phyloP scores from a whole-genome alignment of 176 grass and related monocot genomes.

The Bolboschoenus planiculmis region DNA sequence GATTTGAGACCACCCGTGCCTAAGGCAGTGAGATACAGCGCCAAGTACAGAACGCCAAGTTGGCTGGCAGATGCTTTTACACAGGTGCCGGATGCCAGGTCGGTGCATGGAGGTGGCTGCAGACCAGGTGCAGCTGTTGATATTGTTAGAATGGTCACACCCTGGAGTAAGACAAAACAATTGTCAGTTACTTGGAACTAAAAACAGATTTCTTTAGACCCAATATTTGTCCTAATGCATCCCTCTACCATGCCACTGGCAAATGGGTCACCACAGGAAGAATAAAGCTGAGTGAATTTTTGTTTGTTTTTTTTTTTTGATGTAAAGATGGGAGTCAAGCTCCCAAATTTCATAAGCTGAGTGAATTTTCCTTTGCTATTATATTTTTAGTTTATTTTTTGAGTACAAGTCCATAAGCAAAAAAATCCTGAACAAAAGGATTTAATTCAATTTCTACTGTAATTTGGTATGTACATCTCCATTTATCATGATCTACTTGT shows the following conservation, averaged over 20 bases:
- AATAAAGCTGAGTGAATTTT: not conserved
- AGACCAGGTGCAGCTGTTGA: conserved; percentile 62
- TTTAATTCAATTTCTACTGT: not conserved
- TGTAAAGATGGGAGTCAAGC: too few relatives aligned
- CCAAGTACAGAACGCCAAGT: conserved; percentile 75
- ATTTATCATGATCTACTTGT: not conserved
- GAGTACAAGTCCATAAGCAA: not conserved
- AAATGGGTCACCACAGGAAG: not conserved
- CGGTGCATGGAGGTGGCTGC: conserved; percentile 40
- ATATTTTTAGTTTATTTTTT: too few relatives aligned
- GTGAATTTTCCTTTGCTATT: too few relatives aligned
- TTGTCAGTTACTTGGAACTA: not conserved
- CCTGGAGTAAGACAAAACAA: conserved; percentile 25
- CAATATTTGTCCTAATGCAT: not conserved
- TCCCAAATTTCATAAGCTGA: too few relatives aligned
- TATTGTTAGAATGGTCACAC: conserved; percentile 68
- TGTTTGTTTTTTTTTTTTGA: too few relatives aligned
- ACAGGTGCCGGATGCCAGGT: conserved; percentile 30
- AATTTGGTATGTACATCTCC: not conserved
- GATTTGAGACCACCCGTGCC: conserved; percentile 92
- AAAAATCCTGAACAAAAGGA: not conserved
- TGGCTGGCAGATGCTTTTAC: conserved; percentile 43
- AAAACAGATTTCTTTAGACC: not conserved
- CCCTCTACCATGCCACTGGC: not conserved
- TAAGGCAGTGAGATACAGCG: conserved; percentile 81